Conservation (phyloP, 352 stramenopile species). For the Globisporangium recalcitrans region DNA sequence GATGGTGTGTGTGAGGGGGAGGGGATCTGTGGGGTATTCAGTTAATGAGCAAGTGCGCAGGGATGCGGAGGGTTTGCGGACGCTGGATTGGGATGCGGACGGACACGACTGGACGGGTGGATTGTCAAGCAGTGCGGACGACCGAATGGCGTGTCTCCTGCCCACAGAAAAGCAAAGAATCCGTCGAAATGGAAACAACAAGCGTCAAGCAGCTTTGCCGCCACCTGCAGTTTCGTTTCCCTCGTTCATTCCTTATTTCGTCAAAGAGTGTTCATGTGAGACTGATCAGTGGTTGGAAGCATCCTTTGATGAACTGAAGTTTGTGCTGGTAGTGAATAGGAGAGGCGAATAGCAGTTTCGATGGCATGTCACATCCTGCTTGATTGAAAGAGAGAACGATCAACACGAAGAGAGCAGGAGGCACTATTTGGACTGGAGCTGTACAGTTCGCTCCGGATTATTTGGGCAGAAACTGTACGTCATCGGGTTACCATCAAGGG, state of each 20-base stretch:
- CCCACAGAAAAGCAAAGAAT: slow-evolving; percentile 10
- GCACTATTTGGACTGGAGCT: background rate
- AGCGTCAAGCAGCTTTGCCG: background rate
- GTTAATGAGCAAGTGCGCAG: background rate
- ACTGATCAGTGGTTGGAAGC: no score
- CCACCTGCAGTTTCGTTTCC: background rate
- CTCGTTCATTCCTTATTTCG: background rate
- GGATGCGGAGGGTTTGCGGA: background rate
- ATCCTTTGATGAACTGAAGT: no score
- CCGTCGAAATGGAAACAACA: background rate
- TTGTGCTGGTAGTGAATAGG: background rate
- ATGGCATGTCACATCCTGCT: background rate
- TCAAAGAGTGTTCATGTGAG: background rate
- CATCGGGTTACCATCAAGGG: background rate
- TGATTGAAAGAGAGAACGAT: background rate
- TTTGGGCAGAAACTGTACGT: background rate
- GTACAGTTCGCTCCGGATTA: background rate
- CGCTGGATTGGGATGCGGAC: background rate
- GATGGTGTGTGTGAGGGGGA: background rate
- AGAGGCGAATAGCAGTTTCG: background rate
- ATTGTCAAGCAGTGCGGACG: slow-evolving; percentile 3
- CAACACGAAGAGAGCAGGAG: background rate
- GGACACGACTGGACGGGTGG: background rate
- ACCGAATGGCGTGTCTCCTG: slow-evolving; percentile 8
- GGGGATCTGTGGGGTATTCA: background rate